Percentiles rank a stretch among this genome's conserved stretches.
These are phyloP conservation scores for Xylariaceae sp. DNA, from an alignment of 2,329 filamentous ascomycete species.

Conservation along the genomic window DNA sequence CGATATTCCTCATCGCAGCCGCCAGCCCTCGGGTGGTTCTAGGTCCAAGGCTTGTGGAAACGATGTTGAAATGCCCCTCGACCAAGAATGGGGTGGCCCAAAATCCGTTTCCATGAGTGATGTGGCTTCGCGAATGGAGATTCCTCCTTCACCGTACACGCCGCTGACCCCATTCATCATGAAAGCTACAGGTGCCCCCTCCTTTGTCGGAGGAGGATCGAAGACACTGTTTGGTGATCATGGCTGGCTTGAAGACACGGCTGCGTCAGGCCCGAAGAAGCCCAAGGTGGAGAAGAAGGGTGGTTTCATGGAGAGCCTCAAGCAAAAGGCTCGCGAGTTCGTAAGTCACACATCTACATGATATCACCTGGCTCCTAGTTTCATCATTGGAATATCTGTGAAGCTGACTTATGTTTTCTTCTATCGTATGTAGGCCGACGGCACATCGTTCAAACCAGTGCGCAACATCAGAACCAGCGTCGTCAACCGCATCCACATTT, in stretches of 20 bases:
- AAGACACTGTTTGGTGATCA: constrained; percentile 63
- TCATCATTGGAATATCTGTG: not conserved
- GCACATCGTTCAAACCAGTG: constrained; percentile 16
- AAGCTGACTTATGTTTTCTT: constrained; percentile 25
- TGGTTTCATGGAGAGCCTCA: constrained; percentile 37
- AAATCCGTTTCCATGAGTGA: not conserved
- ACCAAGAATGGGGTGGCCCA: not conserved
- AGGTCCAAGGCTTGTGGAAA: not conserved
- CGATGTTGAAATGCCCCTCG: not conserved
- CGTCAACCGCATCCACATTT: constrained; percentile 46
- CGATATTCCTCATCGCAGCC: constrained; percentile 7
- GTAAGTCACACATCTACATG: constrained; percentile 44
- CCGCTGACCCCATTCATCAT: constrained; percentile 41
- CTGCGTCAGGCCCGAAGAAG: constrained; percentile 22
- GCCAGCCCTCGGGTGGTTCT: not conserved
- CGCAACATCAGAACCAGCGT: constrained; percentile 9
- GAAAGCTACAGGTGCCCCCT: constrained; percentile 36
- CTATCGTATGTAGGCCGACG: constrained; percentile 26
- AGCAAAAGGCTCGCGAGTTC: constrained; percentile 61
- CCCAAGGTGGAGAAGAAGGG: constrained; percentile 32
- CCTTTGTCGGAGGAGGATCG: constrained; percentile 18
- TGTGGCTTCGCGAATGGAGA: not conserved
- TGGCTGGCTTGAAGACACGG: constrained; percentile 61
- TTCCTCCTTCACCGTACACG: constrained; percentile 30
- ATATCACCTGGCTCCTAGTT: not conserved